Evolutionary conservation across 2,329 filamentous ascomycete genomes (phyloP).

Genomic region (Chrysoporthe austroafricana): DNA sequence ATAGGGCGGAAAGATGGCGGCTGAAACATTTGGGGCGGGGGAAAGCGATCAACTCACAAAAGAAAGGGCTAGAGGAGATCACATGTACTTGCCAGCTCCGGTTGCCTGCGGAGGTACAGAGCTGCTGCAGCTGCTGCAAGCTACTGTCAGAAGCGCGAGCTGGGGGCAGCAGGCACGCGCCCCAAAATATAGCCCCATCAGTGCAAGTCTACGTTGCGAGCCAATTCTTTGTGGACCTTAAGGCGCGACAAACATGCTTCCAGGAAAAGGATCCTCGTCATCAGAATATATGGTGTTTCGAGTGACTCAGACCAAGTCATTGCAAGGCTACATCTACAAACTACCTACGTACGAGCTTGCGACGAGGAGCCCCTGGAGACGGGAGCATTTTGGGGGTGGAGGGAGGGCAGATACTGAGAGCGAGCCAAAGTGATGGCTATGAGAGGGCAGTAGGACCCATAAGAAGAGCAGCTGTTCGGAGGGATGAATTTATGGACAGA

Average conservation of each 20-base stretch:
- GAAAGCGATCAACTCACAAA: background rate
- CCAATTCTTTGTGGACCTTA: no score
- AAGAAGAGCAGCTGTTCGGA: background rate
- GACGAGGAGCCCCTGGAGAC: no score
- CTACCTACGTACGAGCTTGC: no score
- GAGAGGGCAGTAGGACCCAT: background rate
- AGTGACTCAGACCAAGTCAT: background rate
- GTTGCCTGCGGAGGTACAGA: background rate
- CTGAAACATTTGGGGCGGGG: background rate
- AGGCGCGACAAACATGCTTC: background rate
- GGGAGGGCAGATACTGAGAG: background rate
- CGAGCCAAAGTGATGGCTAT: background rate
- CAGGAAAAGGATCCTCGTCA: background rate
- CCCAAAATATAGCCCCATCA: background rate
- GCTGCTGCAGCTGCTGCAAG: background rate
- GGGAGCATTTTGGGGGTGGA: no score
- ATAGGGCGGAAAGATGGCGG: background rate
- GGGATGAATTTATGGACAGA: background rate
- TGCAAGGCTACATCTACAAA: background rate
- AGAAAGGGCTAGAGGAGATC: background rate
- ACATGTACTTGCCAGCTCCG: background rate
- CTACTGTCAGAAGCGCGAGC: background rate
- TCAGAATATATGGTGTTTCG: background rate
- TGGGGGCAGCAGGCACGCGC: background rate
- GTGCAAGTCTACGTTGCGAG: no score